phyloP scores from a whole-genome alignment of 106 monocot species.

The Amphibolis antarctica region DNA sequence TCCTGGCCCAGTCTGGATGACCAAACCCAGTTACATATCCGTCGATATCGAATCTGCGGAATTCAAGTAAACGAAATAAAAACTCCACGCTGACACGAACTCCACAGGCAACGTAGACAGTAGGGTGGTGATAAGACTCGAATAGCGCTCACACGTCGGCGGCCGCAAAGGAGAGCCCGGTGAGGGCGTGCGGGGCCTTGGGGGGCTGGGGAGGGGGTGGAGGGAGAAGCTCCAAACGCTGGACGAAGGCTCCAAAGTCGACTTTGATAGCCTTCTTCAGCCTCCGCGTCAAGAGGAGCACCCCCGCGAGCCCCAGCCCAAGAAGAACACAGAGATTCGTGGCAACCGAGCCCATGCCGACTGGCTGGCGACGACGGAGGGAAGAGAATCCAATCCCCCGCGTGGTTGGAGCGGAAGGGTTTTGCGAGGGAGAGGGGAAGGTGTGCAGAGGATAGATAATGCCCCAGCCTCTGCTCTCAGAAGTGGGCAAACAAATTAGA shows the following conservation, averaged over 20 bases:
- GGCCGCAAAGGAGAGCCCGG: constrained; percentile 75
- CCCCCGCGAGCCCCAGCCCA: constrained; percentile 76
- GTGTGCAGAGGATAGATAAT: too few relatives aligned
- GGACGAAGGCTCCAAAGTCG: constrained; percentile 81
- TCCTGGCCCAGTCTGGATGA: constrained; percentile 59
- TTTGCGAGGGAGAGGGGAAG: too few relatives aligned
- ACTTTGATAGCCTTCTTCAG: constrained; percentile 45
- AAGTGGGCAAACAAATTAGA: too few relatives aligned
- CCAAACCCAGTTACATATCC: constrained; percentile 82
- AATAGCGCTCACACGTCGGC: constrained; percentile 57
- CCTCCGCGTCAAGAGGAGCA: constrained; percentile 38
- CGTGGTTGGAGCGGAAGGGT: too few relatives aligned
- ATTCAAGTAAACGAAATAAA: constrained; percentile 1
- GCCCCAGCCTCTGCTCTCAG: too few relatives aligned
- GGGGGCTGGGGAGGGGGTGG: constrained; percentile 85
- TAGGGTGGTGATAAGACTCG: neutral
- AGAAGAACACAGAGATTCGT: constrained; percentile 76
- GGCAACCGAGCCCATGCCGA: constrained; percentile 15
- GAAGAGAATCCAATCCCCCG: neutral
- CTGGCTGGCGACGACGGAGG: neutral
- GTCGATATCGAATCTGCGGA: constrained; percentile 64
- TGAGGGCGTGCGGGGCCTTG: constrained; percentile 80
- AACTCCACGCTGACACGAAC: neutral
- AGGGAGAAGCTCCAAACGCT: constrained; percentile 83
- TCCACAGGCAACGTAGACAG: neutral